These are phyloP conservation scores for slime mould (Dictyostelium discoideum) DNA, from an alignment of 78 protist genomes.

Conservation along the genomic window DNA sequence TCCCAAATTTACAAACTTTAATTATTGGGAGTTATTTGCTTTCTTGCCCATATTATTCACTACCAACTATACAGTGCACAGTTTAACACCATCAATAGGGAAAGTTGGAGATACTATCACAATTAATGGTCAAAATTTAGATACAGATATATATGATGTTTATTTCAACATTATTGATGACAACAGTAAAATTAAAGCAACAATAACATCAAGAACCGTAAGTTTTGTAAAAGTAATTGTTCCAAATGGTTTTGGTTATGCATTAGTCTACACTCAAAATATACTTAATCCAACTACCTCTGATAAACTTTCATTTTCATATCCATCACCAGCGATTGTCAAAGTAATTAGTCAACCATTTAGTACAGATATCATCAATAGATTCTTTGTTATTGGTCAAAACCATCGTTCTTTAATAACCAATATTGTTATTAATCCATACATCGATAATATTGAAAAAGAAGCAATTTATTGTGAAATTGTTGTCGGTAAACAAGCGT, in stretches of 20 bases:
- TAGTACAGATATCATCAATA: neutral
- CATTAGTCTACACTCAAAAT: neutral
- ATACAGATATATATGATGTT: neutral
- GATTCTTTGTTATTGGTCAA: neutral
- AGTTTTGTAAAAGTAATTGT: neutral
- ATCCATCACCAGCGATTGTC: neutral
- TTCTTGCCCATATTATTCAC: neutral
- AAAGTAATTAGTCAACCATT: neutral
- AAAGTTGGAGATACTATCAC: neutral
- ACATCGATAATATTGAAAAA: neutral
- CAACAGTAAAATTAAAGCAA: neutral
- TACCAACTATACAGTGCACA: neutral
- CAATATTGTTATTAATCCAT: neutral
- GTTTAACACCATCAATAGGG: neutral
- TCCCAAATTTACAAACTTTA: neutral
- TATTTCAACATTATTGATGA: neutral
- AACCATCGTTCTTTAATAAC: neutral
- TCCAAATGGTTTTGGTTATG: neutral
- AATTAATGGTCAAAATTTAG: neutral
- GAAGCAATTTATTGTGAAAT: neutral
- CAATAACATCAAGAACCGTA: too few species aligned
- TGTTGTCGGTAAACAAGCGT: too few species aligned
- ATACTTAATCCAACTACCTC: neutral
- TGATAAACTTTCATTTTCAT: neutral
- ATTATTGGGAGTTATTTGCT: too few species aligned